phyloP scores from a whole-genome alignment of 306 rosid species.

The Inga oerstediana region DNA sequence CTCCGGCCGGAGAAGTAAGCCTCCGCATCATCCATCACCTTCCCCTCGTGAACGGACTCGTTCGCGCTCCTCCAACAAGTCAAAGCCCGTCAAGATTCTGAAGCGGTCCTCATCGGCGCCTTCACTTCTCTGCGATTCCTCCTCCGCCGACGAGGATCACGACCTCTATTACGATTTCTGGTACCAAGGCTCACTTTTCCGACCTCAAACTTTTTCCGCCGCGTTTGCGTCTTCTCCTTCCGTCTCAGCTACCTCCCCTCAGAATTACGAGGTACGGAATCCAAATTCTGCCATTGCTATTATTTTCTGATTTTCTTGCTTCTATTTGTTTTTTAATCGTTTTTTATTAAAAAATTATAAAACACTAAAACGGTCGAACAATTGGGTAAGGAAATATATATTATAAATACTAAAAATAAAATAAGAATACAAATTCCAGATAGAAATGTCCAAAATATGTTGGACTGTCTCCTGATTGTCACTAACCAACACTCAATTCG shows the following conservation, averaged over 20 bases:
- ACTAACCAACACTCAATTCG: background rate
- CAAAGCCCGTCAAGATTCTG: conserved; percentile 44
- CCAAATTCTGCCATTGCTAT: background rate
- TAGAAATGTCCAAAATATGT: background rate
- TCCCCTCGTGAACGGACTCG: conserved; percentile 33
- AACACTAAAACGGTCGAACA: too few species aligned
- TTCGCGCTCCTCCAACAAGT: conserved; percentile 35
- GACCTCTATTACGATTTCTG: background rate
- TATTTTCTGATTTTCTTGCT: background rate
- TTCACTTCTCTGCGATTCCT: conserved; percentile 17
- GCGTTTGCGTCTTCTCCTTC: conserved; percentile 64
- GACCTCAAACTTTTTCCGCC: conserved; percentile 49
- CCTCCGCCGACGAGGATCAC: conserved; percentile 18
- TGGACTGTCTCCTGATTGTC: background rate
- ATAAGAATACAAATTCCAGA: background rate
- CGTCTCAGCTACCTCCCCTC: conserved; percentile 48
- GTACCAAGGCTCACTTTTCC: conserved; percentile 35
- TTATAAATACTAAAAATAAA: background rate
- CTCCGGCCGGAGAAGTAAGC: conserved; percentile 32
- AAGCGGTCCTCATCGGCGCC: conserved; percentile 75
- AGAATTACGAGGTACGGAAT: background rate
- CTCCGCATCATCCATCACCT: conserved; percentile 40
- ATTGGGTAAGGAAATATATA: background rate
- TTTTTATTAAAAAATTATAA: background rate
- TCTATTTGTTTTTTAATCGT: background rate